These are phyloP conservation scores for Aristolochia fimbriata DNA, from an alignment of 164 flowering plant species.

Conservation along the genomic window DNA sequence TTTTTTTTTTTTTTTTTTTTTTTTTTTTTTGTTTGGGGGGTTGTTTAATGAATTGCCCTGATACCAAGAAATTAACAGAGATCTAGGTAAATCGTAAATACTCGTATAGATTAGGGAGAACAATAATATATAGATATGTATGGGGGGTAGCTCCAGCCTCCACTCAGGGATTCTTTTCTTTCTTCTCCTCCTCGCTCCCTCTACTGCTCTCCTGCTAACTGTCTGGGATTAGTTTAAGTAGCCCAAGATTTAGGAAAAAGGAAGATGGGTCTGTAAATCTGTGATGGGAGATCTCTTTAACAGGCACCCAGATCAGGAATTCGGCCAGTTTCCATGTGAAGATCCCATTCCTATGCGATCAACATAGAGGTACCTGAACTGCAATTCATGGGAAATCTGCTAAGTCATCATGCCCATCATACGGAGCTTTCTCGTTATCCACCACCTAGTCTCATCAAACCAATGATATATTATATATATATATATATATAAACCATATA, in stretches of 20 bases:
- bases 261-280: neutral
- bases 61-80: too few species aligned
- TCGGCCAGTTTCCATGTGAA: constrained; percentile 11
- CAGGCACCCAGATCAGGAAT: neutral
- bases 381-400: neutral
- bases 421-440: neutral
- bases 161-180: too few species aligned
- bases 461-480: constrained; percentile 3
- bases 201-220: too few species aligned
- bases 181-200: too few species aligned
- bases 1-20: too few species aligned
- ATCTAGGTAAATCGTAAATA: too few species aligned
- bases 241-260: neutral
- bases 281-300: neutral
- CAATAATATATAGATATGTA: too few species aligned
- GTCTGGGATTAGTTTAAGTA: neutral
- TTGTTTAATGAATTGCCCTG: too few species aligned
- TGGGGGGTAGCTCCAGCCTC: neutral
- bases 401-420: constrained; percentile 8
- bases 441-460: constrained; percentile 1
- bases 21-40: too few species aligned
- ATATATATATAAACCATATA: too few species aligned
- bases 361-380: constrained; percentile 3
- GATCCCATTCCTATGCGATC: constrained; percentile 5
- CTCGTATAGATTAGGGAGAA: too few species aligned